Base-by-base conservation (phyloP, 352 stramenopile species). In the Aphanomyces euteiches region DNA sequence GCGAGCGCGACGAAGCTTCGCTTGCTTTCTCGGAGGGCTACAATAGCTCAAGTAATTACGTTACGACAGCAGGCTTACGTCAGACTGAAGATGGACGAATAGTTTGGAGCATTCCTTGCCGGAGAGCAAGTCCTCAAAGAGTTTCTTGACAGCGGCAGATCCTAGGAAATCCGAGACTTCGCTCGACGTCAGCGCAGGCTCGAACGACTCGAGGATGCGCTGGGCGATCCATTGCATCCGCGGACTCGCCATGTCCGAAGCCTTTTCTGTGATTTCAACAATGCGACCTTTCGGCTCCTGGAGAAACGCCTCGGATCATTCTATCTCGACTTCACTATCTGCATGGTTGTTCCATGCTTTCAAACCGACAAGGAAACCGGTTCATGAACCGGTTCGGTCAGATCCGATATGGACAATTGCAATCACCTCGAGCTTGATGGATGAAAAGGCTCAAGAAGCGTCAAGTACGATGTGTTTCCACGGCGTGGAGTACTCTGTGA, bases 191-290 rank as follows among this genome's bases (percentile, higher is more conserved):
- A 92, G 82, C 12, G 73, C 69, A 17, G 87, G 79, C 73, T 93
- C 87, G 67, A 95, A 95, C 17, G 83, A 82, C 74, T 95, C 87
- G 38, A 88, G 56, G 50, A 95, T 81, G 59, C 87, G 87, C 74
- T 86, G 79, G 5, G 74, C 81, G 48, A 89, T 78, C 87, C 87
- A 95, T 74, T 93, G 85, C 83, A 93, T 92, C 53, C 87, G 87
- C 53, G 81, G 69, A 47, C 72, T 95, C 75, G 76, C 79, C 84
- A 95, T 95, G 61, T 45, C 72, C 63, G 47, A 28, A 21, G 5
- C 63, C 50, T 58, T 34, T 19, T 2, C 8, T 58, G 8, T 10
- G 8, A 38, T 34, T 58, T 58, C 45, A 58, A 58, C 37, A 34
- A n/a, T 8, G 50, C 50, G 50, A 58, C 50, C 50, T 58, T 58